A percentile compares a stretch with the other conserved stretches of the same genome.
These are phyloP conservation scores for Pelargonium australe DNA, from an alignment of 441 rosid genomes.

Conservation along the genomic window DNA sequence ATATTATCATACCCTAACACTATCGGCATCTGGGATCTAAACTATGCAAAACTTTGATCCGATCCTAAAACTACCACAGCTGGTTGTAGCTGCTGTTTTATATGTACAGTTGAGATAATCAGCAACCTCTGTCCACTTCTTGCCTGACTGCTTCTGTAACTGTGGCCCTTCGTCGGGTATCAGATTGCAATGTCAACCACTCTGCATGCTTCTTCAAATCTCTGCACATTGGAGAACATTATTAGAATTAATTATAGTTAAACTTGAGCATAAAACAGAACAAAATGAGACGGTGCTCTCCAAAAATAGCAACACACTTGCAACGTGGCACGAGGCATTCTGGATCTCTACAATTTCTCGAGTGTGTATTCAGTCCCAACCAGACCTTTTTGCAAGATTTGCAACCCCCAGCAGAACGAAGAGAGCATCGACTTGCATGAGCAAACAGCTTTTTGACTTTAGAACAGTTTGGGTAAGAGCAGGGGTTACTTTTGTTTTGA, in stretches of 20 bases:
- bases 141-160: not conserved
- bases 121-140: not conserved
- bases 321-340: constrained; percentile 42
- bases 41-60: not conserved
- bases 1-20: not conserved
- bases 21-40: not conserved
- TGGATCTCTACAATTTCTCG: constrained; percentile 29
- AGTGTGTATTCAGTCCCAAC: constrained; percentile 30
- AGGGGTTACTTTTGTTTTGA: constrained; percentile 15
- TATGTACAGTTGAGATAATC: constrained; percentile 17
- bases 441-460: constrained; percentile 31
- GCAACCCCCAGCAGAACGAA: constrained; percentile 31
- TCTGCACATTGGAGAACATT: constrained; percentile 20
- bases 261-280: not conserved
- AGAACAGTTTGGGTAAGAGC: constrained; percentile 37
- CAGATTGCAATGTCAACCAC: constrained; percentile 3
- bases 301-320: constrained; percentile 30
- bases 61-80: not conserved
- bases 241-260: not conserved
- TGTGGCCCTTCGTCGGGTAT: not conserved
- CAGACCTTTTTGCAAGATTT: constrained; percentile 24
- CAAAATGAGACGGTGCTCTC: not conserved
- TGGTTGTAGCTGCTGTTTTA: constrained; percentile 8
- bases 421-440: constrained; percentile 36
- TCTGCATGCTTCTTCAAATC: constrained; percentile 26